Percentiles rank a stretch among this genome's conserved stretches.
phyloP scores from a whole-genome alignment of 371 early-diverging fungal genomes.

The Mucor lusitanicus region DNA sequence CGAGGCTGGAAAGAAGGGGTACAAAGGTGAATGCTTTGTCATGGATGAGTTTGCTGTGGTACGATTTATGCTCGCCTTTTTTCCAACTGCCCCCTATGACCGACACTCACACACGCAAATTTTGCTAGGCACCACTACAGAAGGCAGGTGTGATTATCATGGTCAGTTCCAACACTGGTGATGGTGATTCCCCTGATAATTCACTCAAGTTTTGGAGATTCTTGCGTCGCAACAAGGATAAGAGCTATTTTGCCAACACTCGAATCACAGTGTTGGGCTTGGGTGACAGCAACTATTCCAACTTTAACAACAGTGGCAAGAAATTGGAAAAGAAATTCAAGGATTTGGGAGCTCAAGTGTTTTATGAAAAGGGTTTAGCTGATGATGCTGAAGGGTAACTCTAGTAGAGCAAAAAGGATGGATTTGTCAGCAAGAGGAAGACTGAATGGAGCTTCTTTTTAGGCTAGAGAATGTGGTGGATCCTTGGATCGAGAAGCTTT shows the following conservation, averaged over 20 bases:
- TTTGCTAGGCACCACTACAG: conserved; percentile 38
- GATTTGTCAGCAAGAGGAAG: background rate
- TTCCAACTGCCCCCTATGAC: background rate
- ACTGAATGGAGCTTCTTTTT: background rate
- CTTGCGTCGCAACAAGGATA: conserved; percentile 65
- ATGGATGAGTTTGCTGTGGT: conserved; percentile 79
- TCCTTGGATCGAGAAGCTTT: conserved; percentile 91
- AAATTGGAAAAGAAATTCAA: conserved; percentile 73
- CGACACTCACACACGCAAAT: no score
- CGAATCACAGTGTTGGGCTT: conserved; percentile 66
- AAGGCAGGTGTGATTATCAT: conserved; percentile 68
- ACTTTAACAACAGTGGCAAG: conserved; percentile 85
- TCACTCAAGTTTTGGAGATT: conserved; percentile 85
- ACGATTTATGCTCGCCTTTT: background rate
- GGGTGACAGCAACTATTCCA: conserved; percentile 93
- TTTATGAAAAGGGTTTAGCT: conserved; percentile 80
- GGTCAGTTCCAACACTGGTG: conserved; percentile 91
- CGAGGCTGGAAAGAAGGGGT: conserved; percentile 75
- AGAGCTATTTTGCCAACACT: conserved; percentile 49
- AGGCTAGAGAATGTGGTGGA: conserved; percentile 86
- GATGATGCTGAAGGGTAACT: conserved; percentile 88
- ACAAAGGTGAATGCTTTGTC: conserved; percentile 57
- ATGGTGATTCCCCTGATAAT: conserved; percentile 96
- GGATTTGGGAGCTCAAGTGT: conserved; percentile 73
- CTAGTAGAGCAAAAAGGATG: background rate